These are phyloP conservation scores for Isatis tinctoria DNA, from an alignment of 345 rosid genomes.

Conservation along the genomic window DNA sequence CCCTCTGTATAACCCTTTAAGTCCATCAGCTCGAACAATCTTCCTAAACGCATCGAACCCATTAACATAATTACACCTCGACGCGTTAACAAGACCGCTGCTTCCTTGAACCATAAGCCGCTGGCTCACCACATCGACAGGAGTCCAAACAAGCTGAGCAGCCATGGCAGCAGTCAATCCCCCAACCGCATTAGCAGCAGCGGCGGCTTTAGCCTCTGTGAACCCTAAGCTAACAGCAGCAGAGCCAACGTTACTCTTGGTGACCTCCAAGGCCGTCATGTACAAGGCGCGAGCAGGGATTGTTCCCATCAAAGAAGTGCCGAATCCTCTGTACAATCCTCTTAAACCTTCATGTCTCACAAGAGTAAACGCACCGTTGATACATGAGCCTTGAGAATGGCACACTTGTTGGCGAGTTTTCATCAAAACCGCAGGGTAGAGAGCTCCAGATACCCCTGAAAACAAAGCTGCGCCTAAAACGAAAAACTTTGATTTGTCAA, in stretches of 20 bases:
- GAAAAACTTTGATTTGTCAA: constrained; percentile 91
- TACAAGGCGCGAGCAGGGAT: constrained; percentile 91
- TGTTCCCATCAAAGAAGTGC: constrained; percentile 83
- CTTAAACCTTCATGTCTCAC: constrained; percentile 64
- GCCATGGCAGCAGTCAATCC: constrained; percentile 92
- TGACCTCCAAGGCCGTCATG: constrained; percentile 85
- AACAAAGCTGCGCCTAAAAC: constrained; percentile 79
- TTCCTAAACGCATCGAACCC: constrained; percentile 82
- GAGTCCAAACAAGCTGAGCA: constrained; percentile 95
- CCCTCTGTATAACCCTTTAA: constrained; percentile 80
- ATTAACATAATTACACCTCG: constrained; percentile 57
- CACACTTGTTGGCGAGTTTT: constrained; percentile 88
- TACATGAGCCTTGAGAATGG: constrained; percentile 52
- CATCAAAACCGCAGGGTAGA: constrained; percentile 77
- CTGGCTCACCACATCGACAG: constrained; percentile 91
- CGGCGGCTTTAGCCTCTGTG: constrained; percentile 60
- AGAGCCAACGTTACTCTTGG: constrained; percentile 79
- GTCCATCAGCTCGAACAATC: constrained; percentile 71
- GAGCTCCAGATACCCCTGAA: constrained; percentile 88
- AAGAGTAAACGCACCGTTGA: constrained; percentile 46
- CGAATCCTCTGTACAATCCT: constrained; percentile 87
- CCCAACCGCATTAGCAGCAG: constrained; percentile 71
- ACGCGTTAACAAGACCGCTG: constrained; percentile 33
- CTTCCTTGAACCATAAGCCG: constrained; percentile 83
- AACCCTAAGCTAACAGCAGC: constrained; percentile 64